Conservation (phyloP, 2,329 filamentous ascomycete species). For the Neonectria faginata region DNA sequence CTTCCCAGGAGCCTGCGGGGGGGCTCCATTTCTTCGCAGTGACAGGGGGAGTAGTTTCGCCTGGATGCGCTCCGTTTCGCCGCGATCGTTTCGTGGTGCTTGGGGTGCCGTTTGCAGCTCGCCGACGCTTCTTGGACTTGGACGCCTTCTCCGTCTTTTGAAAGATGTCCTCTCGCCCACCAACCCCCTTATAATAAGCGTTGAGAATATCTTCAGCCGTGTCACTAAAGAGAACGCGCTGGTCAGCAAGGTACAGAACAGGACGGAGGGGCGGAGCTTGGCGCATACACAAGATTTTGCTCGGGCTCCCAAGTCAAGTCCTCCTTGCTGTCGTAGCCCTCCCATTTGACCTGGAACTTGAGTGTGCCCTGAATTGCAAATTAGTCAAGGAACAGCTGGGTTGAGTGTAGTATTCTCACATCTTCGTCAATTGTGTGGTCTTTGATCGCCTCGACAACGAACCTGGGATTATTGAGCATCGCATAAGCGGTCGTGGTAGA, state of each 20-base stretch:
- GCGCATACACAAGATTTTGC: slow-evolving; percentile 63
- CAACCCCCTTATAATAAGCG: slow-evolving; percentile 72
- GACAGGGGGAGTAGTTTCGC: slow-evolving; percentile 60
- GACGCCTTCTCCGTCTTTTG: slow-evolving; percentile 62
- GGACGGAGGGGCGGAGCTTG: neutral
- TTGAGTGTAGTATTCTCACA: slow-evolving; percentile 51
- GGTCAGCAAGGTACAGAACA: slow-evolving; percentile 5
- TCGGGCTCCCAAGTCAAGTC: slow-evolving; percentile 86
- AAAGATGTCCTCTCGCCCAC: slow-evolving; percentile 70
- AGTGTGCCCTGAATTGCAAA: slow-evolving; percentile 56
- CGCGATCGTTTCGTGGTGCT: slow-evolving; percentile 59
- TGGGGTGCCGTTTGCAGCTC: slow-evolving; percentile 56
- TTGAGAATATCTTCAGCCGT: slow-evolving; percentile 70
- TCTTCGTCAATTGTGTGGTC: slow-evolving; percentile 71
- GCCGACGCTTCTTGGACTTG: slow-evolving; percentile 69
- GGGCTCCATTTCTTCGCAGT: slow-evolving; percentile 69
- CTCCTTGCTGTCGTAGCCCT: slow-evolving; percentile 76
- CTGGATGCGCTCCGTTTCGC: slow-evolving; percentile 63
- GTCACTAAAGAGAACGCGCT: slow-evolving; percentile 54
- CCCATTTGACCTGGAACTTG: slow-evolving; percentile 82
- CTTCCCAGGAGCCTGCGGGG: slow-evolving; percentile 81
- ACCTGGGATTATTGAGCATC: slow-evolving; percentile 60
- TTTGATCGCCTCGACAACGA: slow-evolving; percentile 79
- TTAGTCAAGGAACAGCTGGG: slow-evolving; percentile 12
- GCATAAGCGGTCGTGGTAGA: slow-evolving; percentile 24